These are phyloP conservation scores for Saccharomyces jurei DNA, from an alignment of 805 yeast genomes.

Conservation along the genomic window DNA sequence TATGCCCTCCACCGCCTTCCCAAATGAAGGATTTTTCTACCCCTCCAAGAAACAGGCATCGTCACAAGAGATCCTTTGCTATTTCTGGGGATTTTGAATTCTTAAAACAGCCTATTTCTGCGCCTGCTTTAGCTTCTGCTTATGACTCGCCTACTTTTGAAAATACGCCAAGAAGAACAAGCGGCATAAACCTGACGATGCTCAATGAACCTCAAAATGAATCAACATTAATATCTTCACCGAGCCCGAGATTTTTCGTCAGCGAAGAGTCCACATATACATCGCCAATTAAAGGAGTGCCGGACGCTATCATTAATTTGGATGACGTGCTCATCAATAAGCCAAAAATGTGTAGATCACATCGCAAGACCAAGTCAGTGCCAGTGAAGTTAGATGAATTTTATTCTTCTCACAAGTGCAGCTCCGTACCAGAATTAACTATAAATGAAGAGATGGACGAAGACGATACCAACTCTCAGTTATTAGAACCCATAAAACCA, in stretches of 20 bases:
- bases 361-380: slow-evolving; percentile 45
- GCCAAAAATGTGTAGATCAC: slow-evolving; percentile 24
- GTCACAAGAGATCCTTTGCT: slow-evolving; percentile 81
- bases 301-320: slow-evolving; percentile 45
- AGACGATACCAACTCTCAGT: slow-evolving; percentile 6
- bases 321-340: slow-evolving; percentile 38
- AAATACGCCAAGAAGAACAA: neutral
- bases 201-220: neutral
- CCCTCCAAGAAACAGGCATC: slow-evolving; percentile 47
- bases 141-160: neutral
- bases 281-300: slow-evolving; percentile 25
- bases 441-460: slow-evolving; percentile 12
- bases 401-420: slow-evolving; percentile 1
- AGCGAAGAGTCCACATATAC: slow-evolving; percentile 18
- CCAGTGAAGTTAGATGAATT: slow-evolving; percentile 37
- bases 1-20: neutral
- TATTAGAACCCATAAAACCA: slow-evolving; percentile 3
- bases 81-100: slow-evolving; percentile 78
- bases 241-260: slow-evolving; percentile 16
- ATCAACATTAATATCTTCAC: neutral
- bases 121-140: slow-evolving; percentile 11
- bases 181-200: neutral
- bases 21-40: slow-evolving; percentile 9
- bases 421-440: slow-evolving; percentile 3
- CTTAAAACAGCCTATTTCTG: slow-evolving; percentile 22